phyloP scores from a whole-genome alignment of 306 rosid genomes.

The Castanea sativa region DNA sequence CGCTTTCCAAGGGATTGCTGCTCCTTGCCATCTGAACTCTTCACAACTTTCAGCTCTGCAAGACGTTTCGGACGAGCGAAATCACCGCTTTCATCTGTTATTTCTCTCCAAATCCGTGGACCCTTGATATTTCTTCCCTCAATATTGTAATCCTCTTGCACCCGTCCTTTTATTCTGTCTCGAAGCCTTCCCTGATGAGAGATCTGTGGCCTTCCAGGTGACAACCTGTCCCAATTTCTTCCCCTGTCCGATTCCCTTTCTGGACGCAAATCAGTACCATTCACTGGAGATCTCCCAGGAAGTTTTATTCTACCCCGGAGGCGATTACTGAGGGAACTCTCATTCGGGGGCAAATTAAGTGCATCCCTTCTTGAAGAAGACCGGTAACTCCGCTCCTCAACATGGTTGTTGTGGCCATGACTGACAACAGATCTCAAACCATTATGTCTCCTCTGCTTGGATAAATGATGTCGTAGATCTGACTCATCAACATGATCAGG shows the following conservation, averaged over 20 bases:
- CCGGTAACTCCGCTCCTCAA: conserved; percentile 52
- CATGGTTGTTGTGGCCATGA: conserved; percentile 42
- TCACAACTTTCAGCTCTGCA: conserved; percentile 61
- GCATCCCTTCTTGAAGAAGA: conserved; percentile 54
- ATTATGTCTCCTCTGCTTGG: conserved; percentile 70
- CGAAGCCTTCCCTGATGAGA: conserved; percentile 62
- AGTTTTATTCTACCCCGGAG: conserved; percentile 82
- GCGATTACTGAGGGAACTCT: conserved; percentile 61
- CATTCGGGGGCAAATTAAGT: conserved; percentile 41
- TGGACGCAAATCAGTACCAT: conserved; percentile 33
- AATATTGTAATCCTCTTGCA: conserved; percentile 41
- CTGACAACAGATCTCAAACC: conserved; percentile 82
- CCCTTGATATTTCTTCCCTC: conserved; percentile 55
- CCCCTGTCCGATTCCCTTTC: conserved; percentile 70
- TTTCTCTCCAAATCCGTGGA: conserved; percentile 42
- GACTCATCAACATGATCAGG: conserved; percentile 64
- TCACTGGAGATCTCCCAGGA: conserved; percentile 43
- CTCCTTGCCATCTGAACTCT: conserved; percentile 42
- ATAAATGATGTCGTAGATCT: conserved; percentile 74
- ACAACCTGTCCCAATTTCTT: conserved; percentile 50
- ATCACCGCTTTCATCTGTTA: conserved; percentile 33
- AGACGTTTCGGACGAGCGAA: conserved; percentile 69
- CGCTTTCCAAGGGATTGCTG: conserved; percentile 58
- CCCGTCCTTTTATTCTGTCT: conserved; percentile 72
- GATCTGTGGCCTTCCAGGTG: conserved; percentile 57